Conservation (phyloP, 108 stramenopile species). For the Thalassiosira profunda region DNA sequence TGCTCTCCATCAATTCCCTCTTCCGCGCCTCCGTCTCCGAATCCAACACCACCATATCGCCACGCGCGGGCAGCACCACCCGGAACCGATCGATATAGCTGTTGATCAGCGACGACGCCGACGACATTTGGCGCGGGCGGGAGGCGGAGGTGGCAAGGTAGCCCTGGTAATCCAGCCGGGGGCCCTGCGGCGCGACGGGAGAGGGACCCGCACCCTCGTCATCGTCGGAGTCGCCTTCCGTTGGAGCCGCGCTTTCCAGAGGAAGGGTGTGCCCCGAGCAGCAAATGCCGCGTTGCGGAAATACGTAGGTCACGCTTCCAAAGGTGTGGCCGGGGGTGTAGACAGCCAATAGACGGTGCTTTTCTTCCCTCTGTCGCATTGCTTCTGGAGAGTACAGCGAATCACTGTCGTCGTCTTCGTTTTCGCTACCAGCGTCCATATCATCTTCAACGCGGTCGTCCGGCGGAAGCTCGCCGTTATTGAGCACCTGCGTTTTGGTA, state of each 20-base stretch:
- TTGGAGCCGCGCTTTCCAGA: slow-evolving; percentile 48
- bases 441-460: slow-evolving; percentile 41
- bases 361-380: slow-evolving; percentile 72
- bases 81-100: slow-evolving; percentile 73
- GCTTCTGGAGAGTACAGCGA: slow-evolving; percentile 61
- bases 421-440: too few species aligned
- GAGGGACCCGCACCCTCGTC: slow-evolving; percentile 34
- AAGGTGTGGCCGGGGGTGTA: slow-evolving; percentile 88
- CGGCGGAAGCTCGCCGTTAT: slow-evolving; percentile 53
- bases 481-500: slow-evolving; percentile 47
- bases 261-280: slow-evolving; percentile 84
- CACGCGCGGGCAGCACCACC: slow-evolving; percentile 72
- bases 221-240: slow-evolving; percentile 37
- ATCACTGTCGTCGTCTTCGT: slow-evolving; percentile 17
- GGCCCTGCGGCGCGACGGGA: slow-evolving; percentile 64
- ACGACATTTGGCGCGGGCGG: slow-evolving; percentile 73
- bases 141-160: slow-evolving; percentile 85
- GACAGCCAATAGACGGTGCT: slow-evolving; percentile 69
- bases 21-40: slow-evolving; percentile 26
- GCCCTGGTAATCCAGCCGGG: slow-evolving; percentile 76
- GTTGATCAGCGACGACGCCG: slow-evolving; percentile 61
- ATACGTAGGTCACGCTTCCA: slow-evolving; percentile 81
- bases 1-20: slow-evolving; percentile 46
- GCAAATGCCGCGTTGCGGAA: slow-evolving; percentile 70
- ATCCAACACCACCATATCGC: slow-evolving; percentile 72